Percentiles rank a stretch among this genome's conserved stretches.
Conservation (phyloP, 345 rosid genomes). For the Citrus trifoliata region DNA sequence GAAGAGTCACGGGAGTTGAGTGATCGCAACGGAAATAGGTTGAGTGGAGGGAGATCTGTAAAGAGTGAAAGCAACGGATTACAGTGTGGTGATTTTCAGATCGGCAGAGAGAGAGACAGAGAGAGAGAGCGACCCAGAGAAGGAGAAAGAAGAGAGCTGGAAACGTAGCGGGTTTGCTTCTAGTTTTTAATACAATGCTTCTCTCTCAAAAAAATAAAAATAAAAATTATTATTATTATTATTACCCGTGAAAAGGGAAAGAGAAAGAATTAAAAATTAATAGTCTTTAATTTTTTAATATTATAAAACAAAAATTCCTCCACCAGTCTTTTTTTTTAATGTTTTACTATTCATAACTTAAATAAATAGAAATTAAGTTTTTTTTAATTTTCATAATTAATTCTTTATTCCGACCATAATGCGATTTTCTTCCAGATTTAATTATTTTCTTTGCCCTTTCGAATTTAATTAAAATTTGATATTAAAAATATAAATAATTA, state of each 20-base stretch:
- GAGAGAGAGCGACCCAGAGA: neutral
- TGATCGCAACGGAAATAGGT: conserved; percentile 18
- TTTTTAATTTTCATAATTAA: too few relatives aligned
- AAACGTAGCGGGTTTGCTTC: neutral
- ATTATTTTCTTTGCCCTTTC: too few relatives aligned
- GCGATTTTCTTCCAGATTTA: too few relatives aligned
- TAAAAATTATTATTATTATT: neutral
- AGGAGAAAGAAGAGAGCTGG: neutral
- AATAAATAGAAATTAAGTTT: too few relatives aligned
- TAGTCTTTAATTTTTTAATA: too few relatives aligned
- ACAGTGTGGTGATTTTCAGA: conserved; percentile 25
- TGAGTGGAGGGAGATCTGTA: conserved; percentile 18
- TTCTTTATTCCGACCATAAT: too few relatives aligned
- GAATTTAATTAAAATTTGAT: too few relatives aligned
- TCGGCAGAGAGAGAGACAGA: conserved; percentile 11
- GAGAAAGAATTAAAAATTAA: neutral
- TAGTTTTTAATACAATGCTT: neutral
- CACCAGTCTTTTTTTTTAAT: too few relatives aligned
- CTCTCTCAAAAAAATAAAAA: neutral
- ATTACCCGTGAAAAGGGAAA: neutral
- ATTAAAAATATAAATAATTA: too few relatives aligned
- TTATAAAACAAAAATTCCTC: too few relatives aligned
- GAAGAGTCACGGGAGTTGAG: conserved; percentile 14
- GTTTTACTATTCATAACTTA: too few relatives aligned
- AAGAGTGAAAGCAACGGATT: conserved; percentile 8